These are phyloP conservation scores for Actinomucor elegans DNA, from an alignment of 371 early-diverging fungal genomes.

Conservation along the genomic window DNA sequence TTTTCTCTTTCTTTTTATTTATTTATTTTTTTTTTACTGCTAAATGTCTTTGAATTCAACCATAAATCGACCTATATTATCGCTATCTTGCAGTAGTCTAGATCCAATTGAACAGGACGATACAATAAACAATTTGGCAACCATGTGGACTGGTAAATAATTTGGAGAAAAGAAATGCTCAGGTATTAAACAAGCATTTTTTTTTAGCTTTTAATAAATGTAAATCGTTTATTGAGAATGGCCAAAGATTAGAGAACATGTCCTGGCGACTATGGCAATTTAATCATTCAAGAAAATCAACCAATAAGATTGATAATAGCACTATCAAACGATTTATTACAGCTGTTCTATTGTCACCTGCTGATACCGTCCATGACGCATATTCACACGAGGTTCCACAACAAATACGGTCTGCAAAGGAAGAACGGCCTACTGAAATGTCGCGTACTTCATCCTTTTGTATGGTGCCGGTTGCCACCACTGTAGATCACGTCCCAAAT, in stretches of 20 bases:
- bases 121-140: constrained; percentile 12
- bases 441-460: not conserved
- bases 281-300: constrained; percentile 2
- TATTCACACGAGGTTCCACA: constrained; percentile 26
- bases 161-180: not conserved
- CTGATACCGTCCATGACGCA: constrained; percentile 16
- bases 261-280: constrained; percentile 34
- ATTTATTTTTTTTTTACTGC: not conserved
- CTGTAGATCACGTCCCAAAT: too few species aligned
- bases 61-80: not conserved
- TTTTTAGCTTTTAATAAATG: constrained; percentile 26
- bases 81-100: not conserved
- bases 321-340: constrained; percentile 19
- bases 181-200: too few species aligned
- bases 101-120: not conserved
- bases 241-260: constrained; percentile 29
- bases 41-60: not conserved
- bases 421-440: not conserved
- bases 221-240: constrained; percentile 21
- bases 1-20: not conserved
- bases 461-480: not conserved
- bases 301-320: constrained; percentile 10
- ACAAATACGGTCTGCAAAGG: too few species aligned
- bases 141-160: constrained; percentile 21
- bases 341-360: constrained; percentile 20